Evolutionary conservation across 2,329 filamentous ascomycete genomes (phyloP).

Genomic region (Aspergillus texensis): DNA sequence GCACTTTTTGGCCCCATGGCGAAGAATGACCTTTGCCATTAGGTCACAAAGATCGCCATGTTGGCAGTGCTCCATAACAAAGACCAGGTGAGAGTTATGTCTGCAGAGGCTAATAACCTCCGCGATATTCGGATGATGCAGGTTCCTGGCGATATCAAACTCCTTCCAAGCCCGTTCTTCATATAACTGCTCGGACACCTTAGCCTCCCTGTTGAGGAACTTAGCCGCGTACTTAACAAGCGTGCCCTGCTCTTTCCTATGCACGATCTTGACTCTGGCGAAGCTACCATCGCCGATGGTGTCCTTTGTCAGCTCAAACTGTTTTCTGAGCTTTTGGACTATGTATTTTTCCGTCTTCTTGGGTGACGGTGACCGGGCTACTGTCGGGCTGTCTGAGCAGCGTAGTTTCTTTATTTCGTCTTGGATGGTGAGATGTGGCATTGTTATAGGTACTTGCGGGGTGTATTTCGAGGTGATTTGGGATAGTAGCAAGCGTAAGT

Average conservation of each 20-base stretch:
- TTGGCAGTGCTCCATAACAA: slow-evolving; percentile 90
- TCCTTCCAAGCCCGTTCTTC: slow-evolving; percentile 90
- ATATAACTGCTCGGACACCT: slow-evolving; percentile 74
- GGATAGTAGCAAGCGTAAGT: background rate
- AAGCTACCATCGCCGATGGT: slow-evolving; percentile 79
- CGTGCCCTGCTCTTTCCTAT: slow-evolving; percentile 46
- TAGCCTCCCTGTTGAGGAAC: slow-evolving; percentile 73
- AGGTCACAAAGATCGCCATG: slow-evolving; percentile 79
- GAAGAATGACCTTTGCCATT: slow-evolving; percentile 71
- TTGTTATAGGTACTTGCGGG: background rate
- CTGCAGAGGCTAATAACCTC: slow-evolving; percentile 76
- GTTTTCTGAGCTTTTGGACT: background rate
- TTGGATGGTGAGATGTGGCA: background rate
- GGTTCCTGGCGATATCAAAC: slow-evolving; percentile 81
- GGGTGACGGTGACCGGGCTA: background rate
- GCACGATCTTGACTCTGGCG: slow-evolving; percentile 80
- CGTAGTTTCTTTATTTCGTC: background rate
- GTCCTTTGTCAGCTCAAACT: background rate
- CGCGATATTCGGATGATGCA: slow-evolving; percentile 86
- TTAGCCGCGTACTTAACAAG: slow-evolving; percentile 73
- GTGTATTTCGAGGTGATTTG: background rate
- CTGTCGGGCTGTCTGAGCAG: background rate
- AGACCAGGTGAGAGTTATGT: slow-evolving; percentile 76
- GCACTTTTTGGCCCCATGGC: slow-evolving; percentile 71
- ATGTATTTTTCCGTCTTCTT: background rate